Evolutionary conservation across 2,329 filamentous ascomycete genomes (phyloP), one percentile per base, ranked within the genome.

Genomic region (Didymella pinodella): DNA sequence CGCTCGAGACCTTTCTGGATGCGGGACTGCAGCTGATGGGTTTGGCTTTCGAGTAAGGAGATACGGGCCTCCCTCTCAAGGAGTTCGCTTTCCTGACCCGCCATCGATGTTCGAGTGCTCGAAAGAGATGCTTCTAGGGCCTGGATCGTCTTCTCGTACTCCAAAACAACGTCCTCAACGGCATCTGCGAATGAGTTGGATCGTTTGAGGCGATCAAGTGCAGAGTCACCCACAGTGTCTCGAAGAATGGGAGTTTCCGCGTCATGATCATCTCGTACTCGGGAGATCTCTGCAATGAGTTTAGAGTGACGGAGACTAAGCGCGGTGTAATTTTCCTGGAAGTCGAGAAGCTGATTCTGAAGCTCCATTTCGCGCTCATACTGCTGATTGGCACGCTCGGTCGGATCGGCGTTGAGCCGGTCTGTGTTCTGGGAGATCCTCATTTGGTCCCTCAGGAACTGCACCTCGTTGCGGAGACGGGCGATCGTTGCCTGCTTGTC

Each of bases 111-210:
- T 57, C 95, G 87, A 1, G 95, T 98, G 71, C 88, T 95, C 0
- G 93, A 93, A 14, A 99, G 85, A 1, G 93, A 97, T 49, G 93
- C 88, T 77, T 99, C 95, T 16, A 99, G 85, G 52, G 87, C 90
- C 75, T 98, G 93, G 48, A 99, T 99, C 0, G 96, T 99, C 83
- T 96, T 98, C 77, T 99, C 96, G 74, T 99, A 99, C 78, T 99
- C 95, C 48, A 98, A 82, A 3, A 99, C 92, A 22, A 99, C 92
- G 72, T 96, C 91, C 72, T 99, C 95, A 20, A 99, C 94, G 28
- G 94, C 94, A 74, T 96, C 90, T 1, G 94, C 93, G 74, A 99
- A 98, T 0, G 92, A 96, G 75, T 96, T 97, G 18, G 96, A 99
- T 40, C 95, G 89, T 75, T 97, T 96, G 64, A 98, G 81, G 52